Evolutionary conservation across 169 alveolate species (phyloP).

Genomic region (Plasmodium fragile): DNA sequence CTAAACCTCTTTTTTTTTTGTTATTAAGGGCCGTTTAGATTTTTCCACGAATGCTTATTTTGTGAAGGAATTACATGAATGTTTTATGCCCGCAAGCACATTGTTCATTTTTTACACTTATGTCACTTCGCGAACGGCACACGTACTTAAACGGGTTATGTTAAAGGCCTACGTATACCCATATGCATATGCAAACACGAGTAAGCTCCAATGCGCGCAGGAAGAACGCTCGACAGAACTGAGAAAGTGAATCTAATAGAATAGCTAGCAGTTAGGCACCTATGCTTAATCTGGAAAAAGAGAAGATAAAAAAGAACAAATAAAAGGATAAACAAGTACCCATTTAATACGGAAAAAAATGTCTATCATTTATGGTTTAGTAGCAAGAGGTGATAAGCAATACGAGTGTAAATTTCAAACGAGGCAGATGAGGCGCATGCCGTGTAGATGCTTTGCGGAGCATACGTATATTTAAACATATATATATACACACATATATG

Average conservation of each 20-base stretch:
- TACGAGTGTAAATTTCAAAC: not conserved
- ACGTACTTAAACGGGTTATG: not conserved
- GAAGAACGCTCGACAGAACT: not conserved
- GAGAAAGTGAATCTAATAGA: not conserved
- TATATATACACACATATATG: not conserved
- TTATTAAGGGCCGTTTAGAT: not conserved
- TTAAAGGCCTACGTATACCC: not conserved
- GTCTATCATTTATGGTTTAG: constrained; percentile 76
- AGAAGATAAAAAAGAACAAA: not conserved
- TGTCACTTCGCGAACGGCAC: not conserved
- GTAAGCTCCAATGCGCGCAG: not conserved
- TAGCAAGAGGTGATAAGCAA: constrained; percentile 72
- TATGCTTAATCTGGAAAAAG: not conserved
- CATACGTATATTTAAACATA: not conserved
- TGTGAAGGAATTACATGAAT: not conserved
- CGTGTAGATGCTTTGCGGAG: not conserved
- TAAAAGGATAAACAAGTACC: constrained; percentile 14
- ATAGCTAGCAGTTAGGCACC: not conserved
- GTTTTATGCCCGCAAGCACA: not conserved
- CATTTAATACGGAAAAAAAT: constrained; percentile 29
- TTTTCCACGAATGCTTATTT: not conserved
- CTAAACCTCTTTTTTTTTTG: not conserved
- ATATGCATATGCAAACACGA: not conserved
- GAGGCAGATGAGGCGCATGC: not conserved
- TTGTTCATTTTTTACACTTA: not conserved